Base-by-base conservation (phyloP, 805 yeast genomes). In the Torulaspora franciscae region DNA sequence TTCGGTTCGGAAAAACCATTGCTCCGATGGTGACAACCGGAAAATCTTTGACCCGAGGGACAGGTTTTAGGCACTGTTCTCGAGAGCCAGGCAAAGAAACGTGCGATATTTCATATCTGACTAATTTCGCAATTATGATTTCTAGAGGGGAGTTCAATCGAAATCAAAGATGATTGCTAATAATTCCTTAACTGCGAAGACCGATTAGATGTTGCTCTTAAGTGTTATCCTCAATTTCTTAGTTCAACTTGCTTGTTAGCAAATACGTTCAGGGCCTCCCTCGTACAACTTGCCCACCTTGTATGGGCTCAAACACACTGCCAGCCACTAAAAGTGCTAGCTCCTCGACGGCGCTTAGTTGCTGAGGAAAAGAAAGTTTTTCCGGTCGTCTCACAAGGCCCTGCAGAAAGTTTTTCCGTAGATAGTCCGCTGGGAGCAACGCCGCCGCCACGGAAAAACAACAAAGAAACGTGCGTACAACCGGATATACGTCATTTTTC, bases 361-460 rank as follows among this genome's bases (percentile, higher is more conserved):
- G 22, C 30, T 24, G n/a, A 13, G 32, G 8, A 40, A 40, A 40
- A 40, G 37, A 39, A 40, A 40, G 43, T 26, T 40, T 33, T 40
- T 40, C 38, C 43, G 40, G 11, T 13, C n/a, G 19, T 13, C 37
- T 34, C 27, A 33, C 32, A 33, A 17, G 27, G 23, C 28, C 38
- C 34, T 29, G 44, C 39, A 41, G 39, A 14, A 9, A 27, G 29
- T 22, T 41, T 28, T 41, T 34, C 44, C 39, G 39, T 15, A 9
- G 19, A 17, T 28, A 41, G 22, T 41, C 44, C 44, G 44, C 27
- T 14, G 27, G 32, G 26, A 23, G 32, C 44, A 35, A 41, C 40
- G 39, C 44, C 38, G 34, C 30, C 32, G 40, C 44, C 28, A 35
- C 34, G 44, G 44, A 41, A 27, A 34, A 41, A 34, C 39, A 19